phyloP scores from a whole-genome alignment of 495 filamentous ascomycete species.

The Clohesyomyces aquaticus region DNA sequence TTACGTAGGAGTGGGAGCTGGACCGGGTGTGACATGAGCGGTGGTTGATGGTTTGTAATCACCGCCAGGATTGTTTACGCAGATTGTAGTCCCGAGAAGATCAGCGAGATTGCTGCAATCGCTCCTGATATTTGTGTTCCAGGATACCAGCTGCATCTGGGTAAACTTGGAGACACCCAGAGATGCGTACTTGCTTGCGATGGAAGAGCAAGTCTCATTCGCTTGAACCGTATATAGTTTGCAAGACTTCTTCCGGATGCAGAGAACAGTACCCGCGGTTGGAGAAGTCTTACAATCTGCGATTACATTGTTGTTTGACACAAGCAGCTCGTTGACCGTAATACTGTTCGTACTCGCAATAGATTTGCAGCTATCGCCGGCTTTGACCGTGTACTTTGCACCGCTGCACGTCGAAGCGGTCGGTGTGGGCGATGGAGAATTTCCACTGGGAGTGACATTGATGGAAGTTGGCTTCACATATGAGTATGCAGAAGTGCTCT shows the following conservation, averaged over 20 bases:
- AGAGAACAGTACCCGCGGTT: slow-evolving; percentile 6
- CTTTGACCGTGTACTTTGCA: slow-evolving; percentile 27
- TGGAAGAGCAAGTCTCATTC: neutral
- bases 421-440: neutral
- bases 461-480: slow-evolving; percentile 7
- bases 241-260: slow-evolving; percentile 12
- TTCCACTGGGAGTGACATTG: slow-evolving; percentile 5
- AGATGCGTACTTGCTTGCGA: neutral
- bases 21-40: neutral
- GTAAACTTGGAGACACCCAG: slow-evolving; percentile 5
- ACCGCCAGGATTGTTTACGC: slow-evolving; percentile 5
- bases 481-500: slow-evolving; percentile 7
- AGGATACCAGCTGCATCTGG: slow-evolving; percentile 7
- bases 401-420: neutral
- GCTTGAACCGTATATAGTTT: slow-evolving; percentile 1
- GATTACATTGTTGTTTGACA: slow-evolving; percentile 34
- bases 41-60: slow-evolving; percentile 9
- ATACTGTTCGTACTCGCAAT: slow-evolving; percentile 42
- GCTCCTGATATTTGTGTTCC: slow-evolving; percentile 3
- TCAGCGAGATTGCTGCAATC: neutral
- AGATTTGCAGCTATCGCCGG: slow-evolving; percentile 41
- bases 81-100: slow-evolving; percentile 5
- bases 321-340: slow-evolving; percentile 38
- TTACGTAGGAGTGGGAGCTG: slow-evolving; percentile 5
- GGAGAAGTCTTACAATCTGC: slow-evolving; percentile 15